Conservation (phyloP, 2,329 filamentous ascomycete genomes). For the Verticillium longisporum region DNA sequence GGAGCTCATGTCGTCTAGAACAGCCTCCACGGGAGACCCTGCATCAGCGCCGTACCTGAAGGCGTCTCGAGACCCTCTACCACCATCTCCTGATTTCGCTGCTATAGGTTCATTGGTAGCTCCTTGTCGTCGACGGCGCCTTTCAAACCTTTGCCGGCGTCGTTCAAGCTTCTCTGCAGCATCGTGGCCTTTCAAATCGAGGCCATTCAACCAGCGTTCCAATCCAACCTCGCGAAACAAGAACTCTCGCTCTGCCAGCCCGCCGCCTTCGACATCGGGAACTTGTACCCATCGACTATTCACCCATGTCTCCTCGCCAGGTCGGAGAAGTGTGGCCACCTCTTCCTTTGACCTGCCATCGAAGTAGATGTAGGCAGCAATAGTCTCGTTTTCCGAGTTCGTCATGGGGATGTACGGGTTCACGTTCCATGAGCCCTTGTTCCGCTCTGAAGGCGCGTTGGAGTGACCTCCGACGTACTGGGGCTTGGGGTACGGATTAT, state of each 20-base stretch:
- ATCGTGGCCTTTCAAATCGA: conserved; percentile 91
- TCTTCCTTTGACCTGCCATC: conserved; percentile 94
- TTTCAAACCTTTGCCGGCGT: conserved; percentile 73
- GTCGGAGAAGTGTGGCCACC: conserved; percentile 84
- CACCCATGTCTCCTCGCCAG: conserved; percentile 97
- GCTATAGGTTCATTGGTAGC: conserved; percentile 19
- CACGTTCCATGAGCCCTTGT: conserved; percentile 49
- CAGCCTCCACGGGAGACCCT: conserved; percentile 64
- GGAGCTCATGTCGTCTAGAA: conserved; percentile 64
- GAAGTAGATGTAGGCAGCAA: conserved; percentile 98
- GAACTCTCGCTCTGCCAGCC: conserved; percentile 92
- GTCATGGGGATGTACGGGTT: conserved; percentile 89
- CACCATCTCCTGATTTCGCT: conserved; percentile 15
- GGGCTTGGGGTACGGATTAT: conserved; percentile 73
- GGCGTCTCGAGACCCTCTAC: conserved; percentile 42
- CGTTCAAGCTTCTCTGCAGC: conserved; percentile 85
- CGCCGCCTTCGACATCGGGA: conserved; percentile 82
- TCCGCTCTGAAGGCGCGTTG: conserved; percentile 39
- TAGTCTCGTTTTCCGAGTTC: conserved; percentile 88
- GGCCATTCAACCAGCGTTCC: conserved; percentile 91
- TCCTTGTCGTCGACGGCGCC: conserved; percentile 58
- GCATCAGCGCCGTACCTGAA: conserved; percentile 77
- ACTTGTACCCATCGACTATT: conserved; percentile 98
- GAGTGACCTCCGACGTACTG: conserved; percentile 72
- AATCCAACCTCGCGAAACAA: conserved; percentile 94